Base-by-base conservation (phyloP, 768 basidiomycete genomes). In the Tulasnella sp. region DNA sequence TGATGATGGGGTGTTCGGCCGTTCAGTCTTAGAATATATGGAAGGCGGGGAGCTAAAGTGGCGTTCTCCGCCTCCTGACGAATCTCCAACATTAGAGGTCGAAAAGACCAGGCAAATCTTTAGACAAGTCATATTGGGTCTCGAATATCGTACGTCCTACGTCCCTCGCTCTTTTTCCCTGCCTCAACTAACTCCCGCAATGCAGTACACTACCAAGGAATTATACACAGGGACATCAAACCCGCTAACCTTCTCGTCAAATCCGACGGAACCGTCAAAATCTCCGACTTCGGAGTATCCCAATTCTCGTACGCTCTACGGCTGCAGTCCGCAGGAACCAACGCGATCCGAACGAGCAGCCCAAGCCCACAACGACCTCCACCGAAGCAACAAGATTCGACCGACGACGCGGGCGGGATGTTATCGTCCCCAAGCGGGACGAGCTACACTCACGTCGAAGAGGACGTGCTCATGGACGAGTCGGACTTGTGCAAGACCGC, bases 221-320 rank as follows among this genome's bases (percentile, higher is more conserved):
- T 99, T 80, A 98, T 99, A 66, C 97, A 99, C 81, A 92, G 97
- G 72, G 97, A 99, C 81, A 98, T 99, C 83, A 99, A 99, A 79
- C 97, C 97, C 34, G 93, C 95, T 62, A 99, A 99, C 80, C 88
- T 99, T 29, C 85, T 99, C 35, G 94, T 92, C 89, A 90, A 91
- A 2, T 84, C 85, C 34, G 91, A 96, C 81, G 89, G 92, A 69
- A 86, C 86, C 72, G 95, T 98, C 81, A 99, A 99, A 81, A 98
- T 99, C 74, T 94, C 90, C 34, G 97, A 99, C 81, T 98, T 99
- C 80, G 97, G 97, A 68, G 94, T 97, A 68, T 95, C 96, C 17
- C 94, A 96, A 79, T 95, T 96, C 80, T 96, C 94, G 5, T 90
- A 93, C 76, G 92, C 94, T 0, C 89, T 95, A 75, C 86, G 89